Conservation (phyloP, 768 basidiomycete species). For the Tulasnella sp. region DNA sequence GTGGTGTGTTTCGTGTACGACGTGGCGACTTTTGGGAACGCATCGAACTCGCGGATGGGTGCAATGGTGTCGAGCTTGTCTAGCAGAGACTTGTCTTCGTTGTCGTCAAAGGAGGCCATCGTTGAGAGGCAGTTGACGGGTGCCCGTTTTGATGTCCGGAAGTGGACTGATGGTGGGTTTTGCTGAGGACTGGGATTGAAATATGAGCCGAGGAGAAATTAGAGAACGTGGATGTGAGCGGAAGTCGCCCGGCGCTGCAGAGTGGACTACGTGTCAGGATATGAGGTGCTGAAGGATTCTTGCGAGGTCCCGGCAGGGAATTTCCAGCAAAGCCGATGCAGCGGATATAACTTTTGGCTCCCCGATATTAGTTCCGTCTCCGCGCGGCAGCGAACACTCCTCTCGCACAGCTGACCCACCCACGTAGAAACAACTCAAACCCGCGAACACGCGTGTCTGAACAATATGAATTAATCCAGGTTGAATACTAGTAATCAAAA, state of each 20-base stretch:
- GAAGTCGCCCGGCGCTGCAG: background rate
- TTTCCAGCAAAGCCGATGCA: background rate
- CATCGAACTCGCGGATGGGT: conserved; percentile 70
- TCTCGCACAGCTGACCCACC: background rate
- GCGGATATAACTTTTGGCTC: background rate
- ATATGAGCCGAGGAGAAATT: background rate
- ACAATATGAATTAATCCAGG: background rate
- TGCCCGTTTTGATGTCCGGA: conserved; percentile 1
- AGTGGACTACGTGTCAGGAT: conserved; percentile 1
- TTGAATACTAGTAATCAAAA: background rate
- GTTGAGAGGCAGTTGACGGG: background rate
- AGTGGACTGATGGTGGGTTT: background rate
- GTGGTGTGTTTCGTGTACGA: conserved; percentile 74
- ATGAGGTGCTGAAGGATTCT: background rate
- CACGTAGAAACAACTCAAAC: background rate
- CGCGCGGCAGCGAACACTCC: background rate
- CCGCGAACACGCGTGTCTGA: background rate
- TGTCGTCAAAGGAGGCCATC: conserved; percentile 9
- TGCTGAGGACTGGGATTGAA: background rate
- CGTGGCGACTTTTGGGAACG: conserved; percentile 76
- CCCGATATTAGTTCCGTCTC: background rate
- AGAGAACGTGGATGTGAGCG: conserved; percentile 1
- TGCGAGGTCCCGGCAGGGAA: background rate
- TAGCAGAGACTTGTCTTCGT: conserved; percentile 22
- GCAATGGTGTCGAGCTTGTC: conserved; percentile 51